A percentile compares a stretch with the other conserved stretches of the same genome.
Conservation (phyloP, 208 protist genomes). For the Wallacemonas collosoma region DNA sequence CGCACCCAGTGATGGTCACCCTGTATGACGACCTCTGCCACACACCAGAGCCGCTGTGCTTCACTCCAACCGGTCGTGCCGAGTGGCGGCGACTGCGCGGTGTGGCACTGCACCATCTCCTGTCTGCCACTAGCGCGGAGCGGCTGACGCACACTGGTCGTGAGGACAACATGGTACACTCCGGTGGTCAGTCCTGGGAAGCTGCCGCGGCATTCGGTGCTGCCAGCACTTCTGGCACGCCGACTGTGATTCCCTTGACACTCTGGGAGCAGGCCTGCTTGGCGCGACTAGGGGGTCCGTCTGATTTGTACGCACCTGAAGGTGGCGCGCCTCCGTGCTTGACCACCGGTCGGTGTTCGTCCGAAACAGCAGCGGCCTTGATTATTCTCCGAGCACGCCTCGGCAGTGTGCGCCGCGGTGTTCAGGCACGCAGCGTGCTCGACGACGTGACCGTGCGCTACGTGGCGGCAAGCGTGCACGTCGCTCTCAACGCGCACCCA, state of each 20-base stretch:
- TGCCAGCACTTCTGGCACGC: constrained; percentile 23
- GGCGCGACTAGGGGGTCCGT: not conserved
- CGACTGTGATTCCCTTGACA: constrained; percentile 24
- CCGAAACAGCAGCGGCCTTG: constrained; percentile 22
- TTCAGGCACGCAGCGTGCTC: constrained; percentile 10
- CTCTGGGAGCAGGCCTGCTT: constrained; percentile 50
- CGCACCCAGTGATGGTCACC: constrained; percentile 9
- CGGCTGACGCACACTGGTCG: not conserved
- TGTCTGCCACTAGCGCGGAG: constrained; percentile 21
- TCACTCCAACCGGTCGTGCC: not conserved
- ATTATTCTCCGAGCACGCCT: constrained; percentile 28
- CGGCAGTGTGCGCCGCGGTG: not conserved
- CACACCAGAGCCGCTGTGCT: constrained; percentile 14
- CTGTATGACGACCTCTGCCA: constrained; percentile 22
- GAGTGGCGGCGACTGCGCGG: constrained; percentile 75
- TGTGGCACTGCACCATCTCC: constrained; percentile 31
- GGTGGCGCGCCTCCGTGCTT: not conserved
- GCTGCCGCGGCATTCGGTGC: constrained; percentile 43
- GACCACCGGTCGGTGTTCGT: not conserved
- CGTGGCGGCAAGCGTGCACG: constrained; percentile 23
- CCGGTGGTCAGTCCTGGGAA: constrained; percentile 32
- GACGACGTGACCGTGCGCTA: constrained; percentile 21
- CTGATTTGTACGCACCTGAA: constrained; percentile 1
- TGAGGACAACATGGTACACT: not conserved
- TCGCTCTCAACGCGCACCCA: not conserved